A percentile compares a stretch with the other conserved stretches of the same genome.
phyloP scores from a whole-genome alignment of 495 filamentous ascomycete species.

The Tuber aestivum region DNA sequence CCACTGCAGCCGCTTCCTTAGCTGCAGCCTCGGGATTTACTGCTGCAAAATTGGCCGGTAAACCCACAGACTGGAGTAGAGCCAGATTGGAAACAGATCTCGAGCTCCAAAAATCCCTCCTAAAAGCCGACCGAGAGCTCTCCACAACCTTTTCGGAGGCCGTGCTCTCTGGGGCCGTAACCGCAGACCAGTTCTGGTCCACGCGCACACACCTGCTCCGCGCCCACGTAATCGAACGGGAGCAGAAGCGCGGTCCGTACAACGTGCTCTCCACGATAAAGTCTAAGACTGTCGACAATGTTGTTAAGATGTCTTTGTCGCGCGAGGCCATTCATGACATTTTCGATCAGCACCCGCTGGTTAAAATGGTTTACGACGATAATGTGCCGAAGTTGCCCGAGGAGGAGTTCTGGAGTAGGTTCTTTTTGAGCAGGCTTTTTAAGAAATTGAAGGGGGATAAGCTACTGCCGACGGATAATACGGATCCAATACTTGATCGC shows the following conservation, averaged over 20 bases:
- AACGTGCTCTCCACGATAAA: slow-evolving; percentile 91
- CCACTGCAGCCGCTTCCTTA: slow-evolving; percentile 45
- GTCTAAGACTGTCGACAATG: slow-evolving; percentile 67
- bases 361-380: slow-evolving; percentile 86
- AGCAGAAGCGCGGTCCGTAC: slow-evolving; percentile 77
- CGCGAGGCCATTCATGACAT: slow-evolving; percentile 91
- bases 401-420: slow-evolving; percentile 80
- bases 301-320: slow-evolving; percentile 72
- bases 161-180: slow-evolving; percentile 65
- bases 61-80: slow-evolving; percentile 51
- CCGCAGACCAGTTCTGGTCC: slow-evolving; percentile 90
- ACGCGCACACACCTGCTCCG: slow-evolving; percentile 75
- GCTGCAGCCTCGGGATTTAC: slow-evolving; percentile 50
- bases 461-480: slow-evolving; percentile 63
- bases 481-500: slow-evolving; percentile 72
- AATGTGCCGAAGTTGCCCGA: slow-evolving; percentile 78
- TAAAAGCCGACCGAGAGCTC: slow-evolving; percentile 66
- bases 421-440: slow-evolving; percentile 81
- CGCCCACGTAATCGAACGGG: slow-evolving; percentile 80
- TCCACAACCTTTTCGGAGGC: slow-evolving; percentile 77
- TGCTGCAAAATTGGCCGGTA: slow-evolving; percentile 47
- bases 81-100: slow-evolving; percentile 63
- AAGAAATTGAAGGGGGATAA: slow-evolving; percentile 89
- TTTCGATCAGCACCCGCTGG: slow-evolving; percentile 84
- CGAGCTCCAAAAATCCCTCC: slow-evolving; percentile 75